phyloP scores from a whole-genome alignment of 805 yeast genomes.

The Clavispora vitiphila region DNA sequence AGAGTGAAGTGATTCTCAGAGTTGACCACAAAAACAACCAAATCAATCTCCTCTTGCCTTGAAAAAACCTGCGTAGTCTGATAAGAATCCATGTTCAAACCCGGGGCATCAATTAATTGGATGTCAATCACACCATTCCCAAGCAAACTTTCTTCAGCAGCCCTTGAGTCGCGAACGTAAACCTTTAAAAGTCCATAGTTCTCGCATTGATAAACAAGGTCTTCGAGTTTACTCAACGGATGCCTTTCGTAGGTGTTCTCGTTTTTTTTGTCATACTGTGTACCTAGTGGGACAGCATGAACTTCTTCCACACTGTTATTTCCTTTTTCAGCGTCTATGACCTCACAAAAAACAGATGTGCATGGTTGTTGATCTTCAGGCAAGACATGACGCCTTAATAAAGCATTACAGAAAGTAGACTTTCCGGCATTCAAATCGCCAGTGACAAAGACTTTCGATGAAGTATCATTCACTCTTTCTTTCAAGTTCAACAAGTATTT shows the following conservation, averaged over 20 bases:
- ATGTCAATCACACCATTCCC: constrained; percentile 91
- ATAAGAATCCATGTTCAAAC: constrained; percentile 85
- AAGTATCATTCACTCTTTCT: constrained; percentile 83
- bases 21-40: constrained; percentile 92
- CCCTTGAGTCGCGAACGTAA: constrained; percentile 73
- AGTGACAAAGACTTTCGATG: constrained; percentile 91
- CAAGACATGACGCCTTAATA: constrained; percentile 66
- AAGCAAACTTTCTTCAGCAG: constrained; percentile 62
- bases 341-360: constrained; percentile 93
- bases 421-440: constrained; percentile 98
- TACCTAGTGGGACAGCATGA: constrained; percentile 74
- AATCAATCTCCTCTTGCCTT: constrained; percentile 93
- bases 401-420: constrained; percentile 90
- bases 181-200: constrained; percentile 69
- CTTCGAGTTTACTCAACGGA: constrained; percentile 52
- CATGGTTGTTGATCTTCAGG: constrained; percentile 99
- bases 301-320: constrained; percentile 81
- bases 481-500: constrained; percentile 67
- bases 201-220: constrained; percentile 70
- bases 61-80: constrained; percentile 94
- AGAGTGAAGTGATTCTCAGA: constrained; percentile 95
- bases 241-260: constrained; percentile 60
- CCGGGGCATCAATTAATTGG: constrained; percentile 94
- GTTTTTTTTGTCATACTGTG: constrained; percentile 48
- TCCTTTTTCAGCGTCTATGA: constrained; percentile 67